Conservation (phyloP, 2,329 filamentous ascomycete genomes). For the Colletotrichum godetiae region DNA sequence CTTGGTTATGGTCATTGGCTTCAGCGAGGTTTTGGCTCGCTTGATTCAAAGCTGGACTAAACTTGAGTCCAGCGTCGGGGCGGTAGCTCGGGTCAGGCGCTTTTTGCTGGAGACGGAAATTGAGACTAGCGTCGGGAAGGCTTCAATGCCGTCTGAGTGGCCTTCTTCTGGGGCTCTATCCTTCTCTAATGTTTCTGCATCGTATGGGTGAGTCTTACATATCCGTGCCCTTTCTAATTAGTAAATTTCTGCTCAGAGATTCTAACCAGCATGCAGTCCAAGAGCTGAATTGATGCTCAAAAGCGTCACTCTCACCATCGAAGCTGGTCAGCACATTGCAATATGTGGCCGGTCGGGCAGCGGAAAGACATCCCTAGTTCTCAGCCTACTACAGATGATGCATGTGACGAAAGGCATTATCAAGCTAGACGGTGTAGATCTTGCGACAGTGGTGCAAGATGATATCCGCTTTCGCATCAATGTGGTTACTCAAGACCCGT, state of each 20-base stretch:
- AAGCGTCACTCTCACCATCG: neutral
- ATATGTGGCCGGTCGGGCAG: slow-evolving; percentile 24
- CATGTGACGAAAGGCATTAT: slow-evolving; percentile 1
- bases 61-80: slow-evolving; percentile 37
- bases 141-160: neutral
- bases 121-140: neutral
- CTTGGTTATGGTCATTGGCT: slow-evolving; percentile 28
- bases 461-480: slow-evolving; percentile 12
- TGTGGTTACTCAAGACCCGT: slow-evolving; percentile 7
- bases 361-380: slow-evolving; percentile 16
- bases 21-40: slow-evolving; percentile 7
- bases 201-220: slow-evolving; percentile 2
- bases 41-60: slow-evolving; percentile 30
- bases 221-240: rapidly evolving
- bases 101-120: slow-evolving; percentile 6
- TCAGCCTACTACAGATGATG: slow-evolving; percentile 15
- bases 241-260: rapidly evolving
- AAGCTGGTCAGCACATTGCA: slow-evolving; percentile 5
- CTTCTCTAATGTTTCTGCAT: slow-evolving; percentile 9
- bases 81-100: slow-evolving; percentile 2
- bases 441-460: neutral
- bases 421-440: neutral
- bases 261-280: neutral
- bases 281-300: slow-evolving; percentile 1
- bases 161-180: neutral